These are phyloP conservation scores for Hansenula sp. DNA, from an alignment of 1,139 yeast genomes.

Conservation along the genomic window DNA sequence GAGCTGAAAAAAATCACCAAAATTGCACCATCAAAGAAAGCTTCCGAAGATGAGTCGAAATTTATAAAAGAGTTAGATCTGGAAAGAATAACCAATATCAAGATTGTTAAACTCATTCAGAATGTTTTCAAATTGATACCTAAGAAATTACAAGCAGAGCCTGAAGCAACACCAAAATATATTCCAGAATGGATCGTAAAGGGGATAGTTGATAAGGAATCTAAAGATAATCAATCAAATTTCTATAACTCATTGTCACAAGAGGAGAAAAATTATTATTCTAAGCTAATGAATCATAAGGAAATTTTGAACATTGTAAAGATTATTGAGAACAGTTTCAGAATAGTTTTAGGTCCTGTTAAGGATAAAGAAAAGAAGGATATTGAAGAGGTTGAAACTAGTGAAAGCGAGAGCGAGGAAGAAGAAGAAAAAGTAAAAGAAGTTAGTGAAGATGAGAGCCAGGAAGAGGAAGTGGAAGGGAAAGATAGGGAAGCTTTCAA, in stretches of 20 bases:
- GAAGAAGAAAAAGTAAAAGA: slow-evolving; percentile 14
- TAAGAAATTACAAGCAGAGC: slow-evolving; percentile 7
- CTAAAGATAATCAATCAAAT: slow-evolving; percentile 16
- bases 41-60: slow-evolving; percentile 12
- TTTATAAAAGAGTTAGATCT: slow-evolving; percentile 15
- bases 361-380: slow-evolving; percentile 39
- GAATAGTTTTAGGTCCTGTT: slow-evolving; percentile 55
- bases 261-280: slow-evolving; percentile 24
- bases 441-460: slow-evolving; percentile 21
- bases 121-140: slow-evolving; percentile 13
- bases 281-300: slow-evolving; percentile 58
- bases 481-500: slow-evolving; percentile 19
- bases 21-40: neutral
- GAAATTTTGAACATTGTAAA: slow-evolving; percentile 42
- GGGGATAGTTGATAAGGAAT: slow-evolving; percentile 9
- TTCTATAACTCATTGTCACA: slow-evolving; percentile 15
- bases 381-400: slow-evolving; percentile 23
- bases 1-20: slow-evolving; percentile 11
- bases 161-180: slow-evolving; percentile 6
- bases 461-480: slow-evolving; percentile 15
- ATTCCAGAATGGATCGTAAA: slow-evolving; percentile 18
- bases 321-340: slow-evolving; percentile 56
- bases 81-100: slow-evolving; percentile 13
- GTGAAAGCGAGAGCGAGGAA: slow-evolving; percentile 21
- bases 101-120: slow-evolving; percentile 15